phyloP scores from a whole-genome alignment of 202 grass and related monocot species.

The Musa balbisiana region DNA sequence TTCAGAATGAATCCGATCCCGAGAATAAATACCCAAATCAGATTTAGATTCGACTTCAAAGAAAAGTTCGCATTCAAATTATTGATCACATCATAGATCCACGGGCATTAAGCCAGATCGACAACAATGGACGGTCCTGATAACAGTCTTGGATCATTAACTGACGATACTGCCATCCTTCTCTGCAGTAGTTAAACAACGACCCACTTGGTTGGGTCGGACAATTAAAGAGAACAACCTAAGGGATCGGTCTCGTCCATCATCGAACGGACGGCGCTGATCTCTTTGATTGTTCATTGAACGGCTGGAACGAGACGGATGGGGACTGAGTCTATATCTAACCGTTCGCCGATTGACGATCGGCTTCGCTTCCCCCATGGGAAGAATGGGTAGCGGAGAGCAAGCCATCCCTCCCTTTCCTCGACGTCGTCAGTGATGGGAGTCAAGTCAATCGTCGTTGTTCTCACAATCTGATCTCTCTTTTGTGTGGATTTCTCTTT shows the following conservation, averaged over 20 bases:
- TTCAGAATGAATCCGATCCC: too few relatives aligned
- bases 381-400: not conserved
- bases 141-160: too few relatives aligned
- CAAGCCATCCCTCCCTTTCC: not conserved
- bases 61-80: too few relatives aligned
- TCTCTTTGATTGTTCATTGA: not conserved
- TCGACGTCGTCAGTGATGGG: not conserved
- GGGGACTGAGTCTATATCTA: not conserved
- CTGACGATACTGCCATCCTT: too few relatives aligned
- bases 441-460: not conserved
- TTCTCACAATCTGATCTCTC: not conserved
- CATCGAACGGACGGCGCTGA: not conserved
- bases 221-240: too few relatives aligned
- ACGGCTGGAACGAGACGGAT: not conserved
- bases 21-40: too few relatives aligned
- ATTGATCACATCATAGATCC: too few relatives aligned
- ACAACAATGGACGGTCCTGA: too few relatives aligned
- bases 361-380: not conserved
- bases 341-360: not conserved
- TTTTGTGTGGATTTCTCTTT: not conserved
- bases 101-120: too few relatives aligned
- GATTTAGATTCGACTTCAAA: too few relatives aligned
- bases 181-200: too few relatives aligned
- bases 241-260: not conserved
- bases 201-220: too few relatives aligned